These are phyloP conservation scores for Graphilbum fragrans DNA, from an alignment of 2,329 filamentous ascomycete genomes.

Conservation along the genomic window DNA sequence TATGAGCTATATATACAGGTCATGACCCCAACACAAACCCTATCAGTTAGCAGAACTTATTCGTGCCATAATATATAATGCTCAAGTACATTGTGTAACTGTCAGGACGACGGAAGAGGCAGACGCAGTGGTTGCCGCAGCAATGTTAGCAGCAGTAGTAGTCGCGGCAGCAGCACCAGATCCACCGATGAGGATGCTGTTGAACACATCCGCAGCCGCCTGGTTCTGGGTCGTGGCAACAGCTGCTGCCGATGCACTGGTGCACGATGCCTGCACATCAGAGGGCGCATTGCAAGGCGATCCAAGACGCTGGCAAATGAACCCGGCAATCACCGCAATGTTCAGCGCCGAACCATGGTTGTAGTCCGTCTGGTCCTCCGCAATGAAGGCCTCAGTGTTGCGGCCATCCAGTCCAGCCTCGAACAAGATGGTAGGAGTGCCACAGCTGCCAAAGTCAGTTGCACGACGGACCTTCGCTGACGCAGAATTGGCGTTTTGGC, in stretches of 20 bases:
- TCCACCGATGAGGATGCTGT: slow-evolving; percentile 14
- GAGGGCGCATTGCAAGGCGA: slow-evolving; percentile 20
- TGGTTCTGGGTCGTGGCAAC: slow-evolving; percentile 17
- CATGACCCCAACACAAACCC: too few species aligned
- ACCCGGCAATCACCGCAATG: slow-evolving; percentile 32
- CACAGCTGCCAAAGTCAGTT: slow-evolving; percentile 26
- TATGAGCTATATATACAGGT: too few species aligned
- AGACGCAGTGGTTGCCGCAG: slow-evolving; percentile 5
- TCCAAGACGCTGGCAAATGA: slow-evolving; percentile 31
- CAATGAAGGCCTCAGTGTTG: slow-evolving; percentile 26
- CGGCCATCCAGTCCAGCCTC: slow-evolving; percentile 30
- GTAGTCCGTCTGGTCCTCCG: slow-evolving; percentile 26
- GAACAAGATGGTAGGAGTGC: slow-evolving; percentile 28
- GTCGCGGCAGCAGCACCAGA: slow-evolving; percentile 7
- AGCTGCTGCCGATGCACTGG: slow-evolving; percentile 15
- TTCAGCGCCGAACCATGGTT: slow-evolving; percentile 33
- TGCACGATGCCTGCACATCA: slow-evolving; percentile 15
- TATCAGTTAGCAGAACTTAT: too few species aligned
- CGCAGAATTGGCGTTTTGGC: slow-evolving; percentile 8
- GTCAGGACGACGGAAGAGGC: slow-evolving; percentile 11
- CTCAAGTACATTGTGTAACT: slow-evolving; percentile 11
- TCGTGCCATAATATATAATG: too few species aligned
- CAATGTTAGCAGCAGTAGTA: slow-evolving; percentile 1
- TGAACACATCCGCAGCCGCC: slow-evolving; percentile 20
- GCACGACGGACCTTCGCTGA: slow-evolving; percentile 10